These are phyloP conservation scores for Venturia carpophila DNA, from an alignment of 2,329 filamentous ascomycete genomes.

Conservation along the genomic window DNA sequence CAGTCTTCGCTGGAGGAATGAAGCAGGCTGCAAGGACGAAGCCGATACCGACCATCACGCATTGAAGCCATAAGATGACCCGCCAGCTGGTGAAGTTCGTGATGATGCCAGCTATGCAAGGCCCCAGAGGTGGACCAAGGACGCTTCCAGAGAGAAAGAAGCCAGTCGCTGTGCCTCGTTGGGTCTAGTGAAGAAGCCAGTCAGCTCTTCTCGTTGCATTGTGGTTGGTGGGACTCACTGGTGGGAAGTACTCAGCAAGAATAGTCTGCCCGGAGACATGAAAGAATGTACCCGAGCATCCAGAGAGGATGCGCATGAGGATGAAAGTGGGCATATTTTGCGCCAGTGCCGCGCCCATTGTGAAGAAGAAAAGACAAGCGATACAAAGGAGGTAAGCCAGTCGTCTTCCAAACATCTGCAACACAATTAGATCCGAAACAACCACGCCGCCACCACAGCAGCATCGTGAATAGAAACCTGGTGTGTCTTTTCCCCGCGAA, in stretches of 20 bases:
- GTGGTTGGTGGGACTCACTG: slow-evolving; percentile 14
- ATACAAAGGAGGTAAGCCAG: slow-evolving; percentile 21
- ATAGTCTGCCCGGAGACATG: slow-evolving; percentile 23
- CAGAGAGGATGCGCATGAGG: slow-evolving; percentile 21
- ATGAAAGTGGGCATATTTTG: slow-evolving; percentile 21
- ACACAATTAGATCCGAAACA: neutral
- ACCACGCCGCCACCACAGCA: too few species aligned
- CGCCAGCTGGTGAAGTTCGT: slow-evolving; percentile 28
- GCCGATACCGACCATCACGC: slow-evolving; percentile 26
- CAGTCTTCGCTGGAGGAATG: slow-evolving; percentile 20
- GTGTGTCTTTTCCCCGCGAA: neutral
- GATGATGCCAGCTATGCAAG: slow-evolving; percentile 29
- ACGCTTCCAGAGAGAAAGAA: slow-evolving; percentile 39
- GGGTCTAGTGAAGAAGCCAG: slow-evolving; percentile 21
- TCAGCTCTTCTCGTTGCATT: slow-evolving; percentile 17
- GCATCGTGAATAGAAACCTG: too few species aligned
- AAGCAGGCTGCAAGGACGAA: slow-evolving; percentile 27
- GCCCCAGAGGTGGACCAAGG: slow-evolving; percentile 35
- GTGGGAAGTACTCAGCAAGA: slow-evolving; percentile 23
- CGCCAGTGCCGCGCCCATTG: slow-evolving; percentile 21
- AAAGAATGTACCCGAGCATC: slow-evolving; percentile 22
- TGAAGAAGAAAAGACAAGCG: slow-evolving; percentile 20
- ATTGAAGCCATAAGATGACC: slow-evolving; percentile 30
- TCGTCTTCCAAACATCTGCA: slow-evolving; percentile 21
- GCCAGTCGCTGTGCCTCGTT: slow-evolving; percentile 38